These are phyloP conservation scores for Trichopus zeylanicus DNA, from an alignment of 116 monocot species.

Conservation along the genomic window DNA sequence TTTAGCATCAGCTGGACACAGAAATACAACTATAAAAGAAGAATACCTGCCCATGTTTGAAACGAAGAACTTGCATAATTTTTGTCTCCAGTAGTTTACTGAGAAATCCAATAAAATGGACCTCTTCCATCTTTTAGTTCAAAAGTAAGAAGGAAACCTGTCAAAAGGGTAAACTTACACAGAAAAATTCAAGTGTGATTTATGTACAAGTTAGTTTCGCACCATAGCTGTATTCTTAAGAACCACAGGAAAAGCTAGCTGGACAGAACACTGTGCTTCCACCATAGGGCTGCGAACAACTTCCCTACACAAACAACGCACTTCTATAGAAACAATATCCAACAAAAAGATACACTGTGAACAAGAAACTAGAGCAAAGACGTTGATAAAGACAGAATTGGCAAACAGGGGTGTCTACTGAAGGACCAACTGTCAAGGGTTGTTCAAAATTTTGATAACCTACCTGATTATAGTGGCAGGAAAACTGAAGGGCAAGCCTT, in stretches of 20 bases:
- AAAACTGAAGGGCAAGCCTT: slow-evolving; percentile 89
- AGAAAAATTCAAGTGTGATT: background rate
- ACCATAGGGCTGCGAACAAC: slow-evolving; percentile 95
- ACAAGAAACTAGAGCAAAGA: background rate
- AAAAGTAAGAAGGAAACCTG: background rate
- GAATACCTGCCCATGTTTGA: slow-evolving; percentile 95
- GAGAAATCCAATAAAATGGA: slow-evolving; percentile 88
- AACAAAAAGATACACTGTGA: background rate
- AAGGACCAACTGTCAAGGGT: background rate
- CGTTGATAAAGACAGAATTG: background rate
- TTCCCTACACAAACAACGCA: slow-evolving; percentile 45
- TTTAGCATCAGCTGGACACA: background rate
- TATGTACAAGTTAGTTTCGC: background rate
- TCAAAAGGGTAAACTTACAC: background rate
- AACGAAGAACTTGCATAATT: slow-evolving; percentile 95
- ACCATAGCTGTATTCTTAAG: slow-evolving; percentile 83
- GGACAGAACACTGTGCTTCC: slow-evolving; percentile 96
- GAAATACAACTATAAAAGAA: background rate
- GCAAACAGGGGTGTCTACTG: background rate
- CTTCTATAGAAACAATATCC: background rate
- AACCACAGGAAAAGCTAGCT: slow-evolving; percentile 85
- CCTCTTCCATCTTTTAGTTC: slow-evolving; percentile 72
- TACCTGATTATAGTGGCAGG: slow-evolving; percentile 78
- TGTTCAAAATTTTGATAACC: background rate
- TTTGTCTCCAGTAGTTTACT: slow-evolving; percentile 94